These are phyloP conservation scores for Esteya vermicola DNA, from an alignment of 2,329 filamentous ascomycete genomes.

Conservation along the genomic window DNA sequence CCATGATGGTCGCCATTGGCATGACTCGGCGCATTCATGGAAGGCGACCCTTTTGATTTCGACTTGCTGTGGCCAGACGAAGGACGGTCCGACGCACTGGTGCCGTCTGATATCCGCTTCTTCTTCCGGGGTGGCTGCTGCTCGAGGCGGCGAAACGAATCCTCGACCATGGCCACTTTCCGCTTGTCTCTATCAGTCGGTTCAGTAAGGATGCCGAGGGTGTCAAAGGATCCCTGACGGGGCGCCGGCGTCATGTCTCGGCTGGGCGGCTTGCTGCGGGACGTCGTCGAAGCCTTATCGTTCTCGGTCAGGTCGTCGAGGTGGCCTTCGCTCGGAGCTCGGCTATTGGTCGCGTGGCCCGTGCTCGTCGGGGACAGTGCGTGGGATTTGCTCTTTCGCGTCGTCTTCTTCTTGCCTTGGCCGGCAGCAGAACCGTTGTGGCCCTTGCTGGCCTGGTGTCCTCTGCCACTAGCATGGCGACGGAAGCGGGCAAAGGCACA, in stretches of 20 bases:
- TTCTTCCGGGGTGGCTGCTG: conserved; percentile 45
- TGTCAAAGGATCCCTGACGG: conserved; percentile 45
- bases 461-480: conserved; percentile 36
- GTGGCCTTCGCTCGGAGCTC: conserved; percentile 48
- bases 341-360: conserved; percentile 46
- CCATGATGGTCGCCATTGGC: conserved; percentile 8
- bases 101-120: conserved; percentile 46
- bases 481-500: conserved; percentile 52
- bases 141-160: conserved; percentile 48
- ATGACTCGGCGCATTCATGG: neutral
- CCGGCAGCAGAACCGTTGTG: neutral
- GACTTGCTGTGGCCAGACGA: conserved; percentile 11
- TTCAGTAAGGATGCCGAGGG: conserved; percentile 45
- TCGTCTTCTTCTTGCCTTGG: conserved; percentile 30
- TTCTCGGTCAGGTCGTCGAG: conserved; percentile 39
- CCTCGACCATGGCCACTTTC: conserved; percentile 52
- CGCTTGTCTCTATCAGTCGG: conserved; percentile 53
- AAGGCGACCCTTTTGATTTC: conserved; percentile 13
- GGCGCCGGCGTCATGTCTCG: conserved; percentile 46
- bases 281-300: conserved; percentile 35
- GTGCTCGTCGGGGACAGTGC: conserved; percentile 48
- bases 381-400: conserved; percentile 37
- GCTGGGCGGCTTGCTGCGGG: conserved; percentile 51
- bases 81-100: conserved; percentile 9
- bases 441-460: conserved; percentile 15